These are phyloP conservation scores for Russula olivacea DNA, from an alignment of 768 basidiomycete species.

Conservation along the genomic window DNA sequence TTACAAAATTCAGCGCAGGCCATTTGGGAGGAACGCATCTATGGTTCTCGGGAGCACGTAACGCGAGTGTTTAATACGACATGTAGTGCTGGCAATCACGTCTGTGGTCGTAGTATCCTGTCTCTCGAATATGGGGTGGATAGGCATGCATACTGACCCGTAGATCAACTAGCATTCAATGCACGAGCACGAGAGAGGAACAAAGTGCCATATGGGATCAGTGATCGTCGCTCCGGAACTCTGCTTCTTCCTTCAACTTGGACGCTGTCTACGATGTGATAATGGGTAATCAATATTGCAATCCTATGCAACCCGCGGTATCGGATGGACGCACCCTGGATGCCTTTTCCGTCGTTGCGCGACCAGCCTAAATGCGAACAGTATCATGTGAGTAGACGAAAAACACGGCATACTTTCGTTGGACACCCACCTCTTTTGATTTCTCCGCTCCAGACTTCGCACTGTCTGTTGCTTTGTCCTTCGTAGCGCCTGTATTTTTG, in stretches of 20 bases:
- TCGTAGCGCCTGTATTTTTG: conserved; percentile 8
- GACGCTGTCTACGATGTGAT: conserved; percentile 3
- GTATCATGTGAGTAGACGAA: neutral
- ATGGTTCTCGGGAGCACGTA: too few species aligned
- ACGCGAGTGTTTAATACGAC: too few species aligned
- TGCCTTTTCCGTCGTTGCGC: conserved; percentile 7
- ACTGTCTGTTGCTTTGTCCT: neutral
- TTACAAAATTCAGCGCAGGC: too few species aligned
- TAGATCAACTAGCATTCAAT: neutral
- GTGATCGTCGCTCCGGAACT: conserved; percentile 2
- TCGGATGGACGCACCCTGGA: conserved; percentile 2
- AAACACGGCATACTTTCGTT: neutral
- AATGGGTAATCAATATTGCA: neutral
- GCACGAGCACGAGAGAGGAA: neutral
- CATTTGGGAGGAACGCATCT: too few species aligned
- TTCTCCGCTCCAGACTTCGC: conserved; percentile 5
- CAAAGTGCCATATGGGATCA: neutral
- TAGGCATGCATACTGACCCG: neutral
- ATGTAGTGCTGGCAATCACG: neutral
- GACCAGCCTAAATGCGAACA: neutral
- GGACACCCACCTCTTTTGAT: conserved; percentile 2
- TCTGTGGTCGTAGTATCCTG: neutral
- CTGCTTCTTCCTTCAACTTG: conserved; percentile 9
- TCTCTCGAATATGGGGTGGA: neutral
- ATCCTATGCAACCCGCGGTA: neutral